Conservation (phyloP, 192 early-diverging fungal genomes). For the Coemansia pectinata region DNA sequence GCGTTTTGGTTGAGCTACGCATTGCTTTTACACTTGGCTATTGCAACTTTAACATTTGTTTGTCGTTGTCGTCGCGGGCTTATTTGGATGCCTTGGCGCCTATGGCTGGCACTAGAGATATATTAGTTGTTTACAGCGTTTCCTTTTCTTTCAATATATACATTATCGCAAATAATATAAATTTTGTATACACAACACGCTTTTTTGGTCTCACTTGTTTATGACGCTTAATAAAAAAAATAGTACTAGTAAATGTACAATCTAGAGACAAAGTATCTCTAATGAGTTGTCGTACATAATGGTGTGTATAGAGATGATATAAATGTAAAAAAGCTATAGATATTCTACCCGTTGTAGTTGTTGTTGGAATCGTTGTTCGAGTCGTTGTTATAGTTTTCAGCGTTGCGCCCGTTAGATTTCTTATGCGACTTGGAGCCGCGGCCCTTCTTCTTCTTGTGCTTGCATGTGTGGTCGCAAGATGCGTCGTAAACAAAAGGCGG, state of each 20-base stretch:
- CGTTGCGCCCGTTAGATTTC: neutral
- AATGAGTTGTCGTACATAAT: neutral
- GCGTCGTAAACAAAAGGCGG: slow-evolving; percentile 39
- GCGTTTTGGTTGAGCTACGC: slow-evolving; percentile 6
- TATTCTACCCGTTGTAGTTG: neutral
- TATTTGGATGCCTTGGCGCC: neutral
- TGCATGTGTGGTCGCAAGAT: slow-evolving; percentile 12
- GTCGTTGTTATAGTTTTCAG: neutral
- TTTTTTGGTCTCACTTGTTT: too few relatives aligned
- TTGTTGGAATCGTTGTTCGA: neutral
- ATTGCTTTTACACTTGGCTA: neutral
- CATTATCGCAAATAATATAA: neutral
- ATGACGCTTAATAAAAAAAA: too few relatives aligned
- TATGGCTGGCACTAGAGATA: neutral
- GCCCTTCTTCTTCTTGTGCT: slow-evolving; percentile 13
- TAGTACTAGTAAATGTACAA: neutral
- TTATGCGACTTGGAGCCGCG: slow-evolving; percentile 2
- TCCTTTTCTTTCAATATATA: neutral
- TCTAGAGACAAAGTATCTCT: neutral
- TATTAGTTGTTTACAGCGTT: neutral
- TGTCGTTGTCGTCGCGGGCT: neutral
- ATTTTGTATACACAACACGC: neutral
- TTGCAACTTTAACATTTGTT: neutral
- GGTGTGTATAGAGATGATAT: too few relatives aligned
- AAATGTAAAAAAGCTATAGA: neutral